Conservation (phyloP, 1,284 basidiomycete species). For the Microbotryum saponariae region DNA sequence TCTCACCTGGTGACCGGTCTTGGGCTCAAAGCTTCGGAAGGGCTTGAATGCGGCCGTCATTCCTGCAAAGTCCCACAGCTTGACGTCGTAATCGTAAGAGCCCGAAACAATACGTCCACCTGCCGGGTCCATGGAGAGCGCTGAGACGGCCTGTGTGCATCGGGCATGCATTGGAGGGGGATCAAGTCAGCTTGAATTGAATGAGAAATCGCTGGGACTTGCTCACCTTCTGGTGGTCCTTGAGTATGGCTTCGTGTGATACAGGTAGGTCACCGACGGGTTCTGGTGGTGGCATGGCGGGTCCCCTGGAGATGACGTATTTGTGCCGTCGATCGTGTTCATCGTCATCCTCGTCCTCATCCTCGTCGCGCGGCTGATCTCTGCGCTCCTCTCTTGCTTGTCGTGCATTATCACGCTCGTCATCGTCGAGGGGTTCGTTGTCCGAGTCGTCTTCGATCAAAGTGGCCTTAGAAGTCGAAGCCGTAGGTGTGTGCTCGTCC, state of each 20-base stretch:
- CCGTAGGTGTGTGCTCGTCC: no score
- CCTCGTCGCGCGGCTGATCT: background rate
- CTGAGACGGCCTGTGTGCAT: slow-evolving; percentile 62
- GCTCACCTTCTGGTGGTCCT: slow-evolving; percentile 76
- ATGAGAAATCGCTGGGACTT: background rate
- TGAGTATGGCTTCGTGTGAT: slow-evolving; percentile 73
- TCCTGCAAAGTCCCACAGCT: slow-evolving; percentile 98
- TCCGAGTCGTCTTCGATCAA: no score
- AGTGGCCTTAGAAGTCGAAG: no score
- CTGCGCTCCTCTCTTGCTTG: background rate
- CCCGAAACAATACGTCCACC: slow-evolving; percentile 87
- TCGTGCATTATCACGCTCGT: background rate
- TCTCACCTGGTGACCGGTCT: slow-evolving; percentile 81
- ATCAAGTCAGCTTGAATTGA: background rate
- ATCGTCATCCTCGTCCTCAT: background rate
- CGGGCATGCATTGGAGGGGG: background rate
- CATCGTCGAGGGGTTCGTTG: background rate
- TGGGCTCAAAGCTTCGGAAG: slow-evolving; percentile 91
- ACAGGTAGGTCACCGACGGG: slow-evolving; percentile 43
- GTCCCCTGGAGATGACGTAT: no score
- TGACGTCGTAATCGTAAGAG: slow-evolving; percentile 92
- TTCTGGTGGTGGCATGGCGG: slow-evolving; percentile 3
- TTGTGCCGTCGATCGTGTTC: background rate
- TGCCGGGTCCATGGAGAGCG: slow-evolving; percentile 81
- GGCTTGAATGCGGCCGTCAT: slow-evolving; percentile 81